Conservation (phyloP, 208 protist genomes). For the Acanthamoeba royreba region DNA sequence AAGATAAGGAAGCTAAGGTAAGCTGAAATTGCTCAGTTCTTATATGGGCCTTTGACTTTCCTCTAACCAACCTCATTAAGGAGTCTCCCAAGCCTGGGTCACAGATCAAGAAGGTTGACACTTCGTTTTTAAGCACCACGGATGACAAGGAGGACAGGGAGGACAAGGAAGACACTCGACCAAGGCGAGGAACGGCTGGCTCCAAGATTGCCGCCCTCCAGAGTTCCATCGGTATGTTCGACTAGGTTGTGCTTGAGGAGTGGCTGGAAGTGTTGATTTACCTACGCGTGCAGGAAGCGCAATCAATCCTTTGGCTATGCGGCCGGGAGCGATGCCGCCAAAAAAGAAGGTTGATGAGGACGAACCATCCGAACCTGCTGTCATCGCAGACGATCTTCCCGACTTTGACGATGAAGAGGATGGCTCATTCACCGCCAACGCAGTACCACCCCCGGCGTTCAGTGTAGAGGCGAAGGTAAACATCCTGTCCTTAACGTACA, state of each 20-base stretch:
- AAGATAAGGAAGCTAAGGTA: background rate
- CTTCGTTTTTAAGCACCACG: background rate
- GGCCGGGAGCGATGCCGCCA: background rate
- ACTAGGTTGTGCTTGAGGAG: too few species aligned
- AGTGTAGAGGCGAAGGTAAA: too few species aligned
- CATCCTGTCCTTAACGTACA: too few species aligned
- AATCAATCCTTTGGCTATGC: background rate
- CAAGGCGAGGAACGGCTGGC: background rate
- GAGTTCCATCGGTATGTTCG: background rate
- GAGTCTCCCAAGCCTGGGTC: background rate
- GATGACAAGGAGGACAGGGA: background rate
- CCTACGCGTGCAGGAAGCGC: background rate
- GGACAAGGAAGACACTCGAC: background rate
- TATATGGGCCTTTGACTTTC: background rate
- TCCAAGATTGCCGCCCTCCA: background rate
- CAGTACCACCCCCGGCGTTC: too few species aligned
- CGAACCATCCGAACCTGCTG: background rate
- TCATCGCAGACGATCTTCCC: background rate
- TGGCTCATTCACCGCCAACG: too few species aligned
- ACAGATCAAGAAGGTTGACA: background rate
- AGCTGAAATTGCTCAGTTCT: background rate
- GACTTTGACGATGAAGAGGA: conserved; percentile 27
- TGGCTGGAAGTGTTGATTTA: background rate
- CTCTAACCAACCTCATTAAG: background rate
- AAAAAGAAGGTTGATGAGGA: background rate